Percentiles rank a stretch among this genome's conserved stretches.
These are phyloP conservation scores for Solanum clarkiae DNA, from an alignment of 257 asterid species.

Conservation along the genomic window DNA sequence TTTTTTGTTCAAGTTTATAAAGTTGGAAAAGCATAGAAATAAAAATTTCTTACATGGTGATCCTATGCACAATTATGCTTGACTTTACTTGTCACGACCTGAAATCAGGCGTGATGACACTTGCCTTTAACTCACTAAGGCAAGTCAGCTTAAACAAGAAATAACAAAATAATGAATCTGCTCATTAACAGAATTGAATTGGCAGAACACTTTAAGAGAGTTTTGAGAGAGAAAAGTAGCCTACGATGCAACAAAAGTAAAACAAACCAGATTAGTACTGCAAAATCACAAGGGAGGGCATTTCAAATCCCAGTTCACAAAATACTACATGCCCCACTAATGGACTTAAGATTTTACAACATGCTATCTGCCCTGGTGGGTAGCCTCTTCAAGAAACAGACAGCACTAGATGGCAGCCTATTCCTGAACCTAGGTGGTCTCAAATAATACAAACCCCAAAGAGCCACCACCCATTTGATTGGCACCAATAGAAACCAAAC, in stretches of 20 bases:
- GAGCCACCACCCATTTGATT: slow-evolving; percentile 56
- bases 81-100: background rate
- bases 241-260: background rate
- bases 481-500: slow-evolving; percentile 63
- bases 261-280: background rate
- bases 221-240: background rate
- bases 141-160: no score
- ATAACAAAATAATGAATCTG: background rate
- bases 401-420: slow-evolving; percentile 53
- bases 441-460: slow-evolving; percentile 47
- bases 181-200: background rate
- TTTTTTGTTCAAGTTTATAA: background rate
- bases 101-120: no score
- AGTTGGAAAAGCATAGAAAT: background rate
- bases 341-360: slow-evolving; percentile 20
- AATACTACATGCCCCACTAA: slow-evolving; percentile 1
- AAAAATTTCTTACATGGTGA: background rate
- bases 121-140: no score
- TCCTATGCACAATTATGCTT: background rate
- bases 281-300: background rate
- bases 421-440: slow-evolving; percentile 87
- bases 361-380: slow-evolving; percentile 76
- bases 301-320: background rate
- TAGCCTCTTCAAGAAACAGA: slow-evolving; percentile 82
- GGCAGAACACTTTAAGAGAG: background rate